Percentiles rank a stretch among this genome's conserved stretches.
Conservation (phyloP, 2,329 filamentous ascomycete genomes). For the Colletotrichum lupini region DNA sequence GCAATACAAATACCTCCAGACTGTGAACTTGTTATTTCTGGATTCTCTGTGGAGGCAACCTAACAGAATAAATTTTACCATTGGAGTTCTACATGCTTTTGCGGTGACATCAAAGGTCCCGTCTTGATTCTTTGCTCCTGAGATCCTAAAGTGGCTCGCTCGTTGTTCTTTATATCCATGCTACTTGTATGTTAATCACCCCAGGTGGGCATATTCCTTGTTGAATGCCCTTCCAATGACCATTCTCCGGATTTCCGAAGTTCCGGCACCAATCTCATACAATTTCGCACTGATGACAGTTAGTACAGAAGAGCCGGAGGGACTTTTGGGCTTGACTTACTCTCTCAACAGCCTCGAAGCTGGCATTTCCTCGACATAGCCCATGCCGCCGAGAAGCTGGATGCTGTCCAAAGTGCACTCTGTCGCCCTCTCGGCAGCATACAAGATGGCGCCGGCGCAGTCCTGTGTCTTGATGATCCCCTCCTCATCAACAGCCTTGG, state of each 20-base stretch:
- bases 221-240: constrained; percentile 95
- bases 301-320: constrained; percentile 37
- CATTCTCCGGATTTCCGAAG: constrained; percentile 92
- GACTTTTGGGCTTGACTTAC: constrained; percentile 50
- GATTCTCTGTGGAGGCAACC: background rate
- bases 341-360: constrained; percentile 85
- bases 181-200: background rate
- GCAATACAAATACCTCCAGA: background rate
- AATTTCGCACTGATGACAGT: constrained; percentile 69
- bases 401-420: constrained; percentile 89
- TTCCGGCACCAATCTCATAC: constrained; percentile 97
- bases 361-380: constrained; percentile 95
- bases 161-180: background rate
- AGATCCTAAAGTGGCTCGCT: background rate
- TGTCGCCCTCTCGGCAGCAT: constrained; percentile 90
- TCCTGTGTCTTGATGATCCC: constrained; percentile 84
- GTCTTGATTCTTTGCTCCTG: background rate
- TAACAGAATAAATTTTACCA: background rate
- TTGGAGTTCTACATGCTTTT: background rate
- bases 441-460: constrained; percentile 93
- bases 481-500: constrained; percentile 81
- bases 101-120: background rate
- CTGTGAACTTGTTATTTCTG: background rate
- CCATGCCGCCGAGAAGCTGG: constrained; percentile 93
- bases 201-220: constrained; percentile 73